These are phyloP conservation scores for Prosopis cineraria DNA, from an alignment of 306 rosid genomes.

Conservation along the genomic window DNA sequence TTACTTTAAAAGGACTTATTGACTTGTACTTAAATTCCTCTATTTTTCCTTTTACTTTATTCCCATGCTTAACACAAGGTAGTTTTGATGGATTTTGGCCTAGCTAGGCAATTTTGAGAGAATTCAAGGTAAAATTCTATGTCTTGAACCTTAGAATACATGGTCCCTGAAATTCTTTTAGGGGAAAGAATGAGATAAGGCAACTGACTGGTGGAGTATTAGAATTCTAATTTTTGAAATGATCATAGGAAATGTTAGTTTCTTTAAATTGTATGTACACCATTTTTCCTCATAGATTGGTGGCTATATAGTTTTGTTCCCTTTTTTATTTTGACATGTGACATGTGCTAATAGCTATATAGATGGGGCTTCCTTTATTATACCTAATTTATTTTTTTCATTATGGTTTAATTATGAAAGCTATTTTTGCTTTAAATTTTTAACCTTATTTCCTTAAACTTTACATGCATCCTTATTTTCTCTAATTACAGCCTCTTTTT, in stretches of 20 bases:
- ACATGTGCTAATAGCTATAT: not conserved
- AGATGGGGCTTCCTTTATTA: constrained; percentile 1
- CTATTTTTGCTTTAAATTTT: not conserved
- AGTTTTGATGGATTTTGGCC: constrained; percentile 85
- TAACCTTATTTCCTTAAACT: not conserved
- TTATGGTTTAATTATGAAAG: not conserved
- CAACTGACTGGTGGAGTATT: constrained; percentile 93
- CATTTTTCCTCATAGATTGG: constrained; percentile 1
- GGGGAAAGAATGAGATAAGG: constrained; percentile 81
- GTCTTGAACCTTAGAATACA: constrained; percentile 79
- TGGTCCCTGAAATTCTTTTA: constrained; percentile 81
- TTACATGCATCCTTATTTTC: constrained; percentile 11
- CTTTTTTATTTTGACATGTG: constrained; percentile 11
- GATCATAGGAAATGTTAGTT: constrained; percentile 79
- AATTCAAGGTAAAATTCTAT: constrained; percentile 67
- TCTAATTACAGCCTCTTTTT: constrained; percentile 73
- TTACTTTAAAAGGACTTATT: constrained; percentile 24
- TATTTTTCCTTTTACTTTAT: not conserved
- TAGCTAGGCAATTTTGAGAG: constrained; percentile 66
- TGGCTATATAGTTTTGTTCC: too few relatives aligned
- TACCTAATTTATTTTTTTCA: not conserved
- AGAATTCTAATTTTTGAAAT: constrained; percentile 77
- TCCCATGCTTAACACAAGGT: constrained; percentile 40
- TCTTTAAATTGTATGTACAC: not conserved
- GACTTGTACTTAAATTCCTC: constrained; percentile 12